A percentile compares a stretch with the other conserved stretches of the same genome.
These are phyloP conservation scores for Hymenoscyphus repandus DNA, from an alignment of 2,329 filamentous ascomycete genomes.

Conservation along the genomic window DNA sequence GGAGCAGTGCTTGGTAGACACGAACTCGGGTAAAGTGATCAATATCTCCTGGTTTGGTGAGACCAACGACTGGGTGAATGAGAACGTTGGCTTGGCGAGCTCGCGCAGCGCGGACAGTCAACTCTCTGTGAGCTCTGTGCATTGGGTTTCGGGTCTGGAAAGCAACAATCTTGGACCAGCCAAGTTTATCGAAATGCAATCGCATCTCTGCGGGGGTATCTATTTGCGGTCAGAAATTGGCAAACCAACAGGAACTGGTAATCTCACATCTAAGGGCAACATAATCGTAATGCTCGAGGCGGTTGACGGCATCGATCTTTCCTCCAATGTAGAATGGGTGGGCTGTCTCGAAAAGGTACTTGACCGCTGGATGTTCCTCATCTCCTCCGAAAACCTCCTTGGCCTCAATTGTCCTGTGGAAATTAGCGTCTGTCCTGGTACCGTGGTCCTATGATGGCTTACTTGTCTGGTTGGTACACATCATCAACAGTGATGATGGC, in stretches of 20 bases:
- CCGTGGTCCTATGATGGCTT: conserved; percentile 33
- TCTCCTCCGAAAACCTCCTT: conserved; percentile 90
- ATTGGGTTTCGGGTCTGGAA: conserved; percentile 99
- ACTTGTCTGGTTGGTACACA: conserved; percentile 95
- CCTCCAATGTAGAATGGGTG: conserved; percentile 91
- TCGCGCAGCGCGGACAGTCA: conserved; percentile 94
- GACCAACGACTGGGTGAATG: conserved; percentile 96
- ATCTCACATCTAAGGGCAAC: conserved; percentile 85
- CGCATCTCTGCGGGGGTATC: conserved; percentile 92
- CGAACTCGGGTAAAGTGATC: conserved; percentile 99
- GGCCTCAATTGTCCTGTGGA: conserved; percentile 72
- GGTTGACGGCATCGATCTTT: conserved; percentile 92
- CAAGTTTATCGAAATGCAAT: conserved; percentile 97
- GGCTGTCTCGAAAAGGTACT: conserved; percentile 76
- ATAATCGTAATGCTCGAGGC: conserved; percentile 98
- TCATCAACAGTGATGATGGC: conserved; percentile 95
- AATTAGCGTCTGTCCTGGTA: neutral
- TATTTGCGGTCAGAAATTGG: conserved; percentile 32
- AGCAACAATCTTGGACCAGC: conserved; percentile 94
- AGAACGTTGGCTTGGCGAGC: conserved; percentile 96
- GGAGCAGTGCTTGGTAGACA: conserved; percentile 94
- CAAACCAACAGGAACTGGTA: neutral
- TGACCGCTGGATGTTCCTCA: conserved; percentile 87
- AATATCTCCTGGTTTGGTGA: conserved; percentile 98
- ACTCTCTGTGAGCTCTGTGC: conserved; percentile 96